phyloP scores from a whole-genome alignment of 2,329 filamentous ascomycete species.

The Metarhizium rileyi region DNA sequence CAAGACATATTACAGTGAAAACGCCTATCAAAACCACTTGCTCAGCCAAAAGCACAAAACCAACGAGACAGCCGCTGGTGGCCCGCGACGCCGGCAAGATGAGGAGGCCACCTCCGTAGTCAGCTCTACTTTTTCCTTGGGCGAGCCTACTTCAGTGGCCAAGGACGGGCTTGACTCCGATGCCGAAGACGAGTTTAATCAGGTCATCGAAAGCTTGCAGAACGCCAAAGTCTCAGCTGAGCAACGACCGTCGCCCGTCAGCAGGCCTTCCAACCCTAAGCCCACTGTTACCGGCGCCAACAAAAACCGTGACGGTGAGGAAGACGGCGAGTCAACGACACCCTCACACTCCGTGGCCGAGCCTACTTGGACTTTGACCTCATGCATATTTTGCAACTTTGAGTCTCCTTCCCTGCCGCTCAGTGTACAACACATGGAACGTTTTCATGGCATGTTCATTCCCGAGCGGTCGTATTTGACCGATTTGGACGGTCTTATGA shows the following conservation, averaged over 20 bases:
- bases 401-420: constrained; percentile 65
- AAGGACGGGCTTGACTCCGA: constrained; percentile 50
- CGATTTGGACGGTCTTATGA: constrained; percentile 71
- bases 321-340: constrained; percentile 33
- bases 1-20: constrained; percentile 93
- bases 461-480: constrained; percentile 80
- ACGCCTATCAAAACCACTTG: constrained; percentile 88
- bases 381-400: constrained; percentile 89
- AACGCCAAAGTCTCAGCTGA: constrained; percentile 56
- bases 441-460: constrained; percentile 90
- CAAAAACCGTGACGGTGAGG: constrained; percentile 28
- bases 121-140: constrained; percentile 85
- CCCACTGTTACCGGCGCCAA: constrained; percentile 32
- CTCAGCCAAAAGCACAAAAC: constrained; percentile 79
- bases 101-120: constrained; percentile 75
- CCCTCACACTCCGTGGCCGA: constrained; percentile 26
- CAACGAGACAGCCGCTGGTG: constrained; percentile 38
- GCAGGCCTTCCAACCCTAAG: constrained; percentile 43
- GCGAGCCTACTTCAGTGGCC: constrained; percentile 56
- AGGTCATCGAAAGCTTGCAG: constrained; percentile 70
- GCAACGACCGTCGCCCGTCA: constrained; percentile 39
- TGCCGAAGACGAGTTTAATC: constrained; percentile 63
- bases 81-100: constrained; percentile 29
- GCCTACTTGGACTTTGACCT: constrained; percentile 34
- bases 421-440: constrained; percentile 82